Evolutionary conservation across 306 rosid genomes (phyloP).

Genomic region (Morella rubra): DNA sequence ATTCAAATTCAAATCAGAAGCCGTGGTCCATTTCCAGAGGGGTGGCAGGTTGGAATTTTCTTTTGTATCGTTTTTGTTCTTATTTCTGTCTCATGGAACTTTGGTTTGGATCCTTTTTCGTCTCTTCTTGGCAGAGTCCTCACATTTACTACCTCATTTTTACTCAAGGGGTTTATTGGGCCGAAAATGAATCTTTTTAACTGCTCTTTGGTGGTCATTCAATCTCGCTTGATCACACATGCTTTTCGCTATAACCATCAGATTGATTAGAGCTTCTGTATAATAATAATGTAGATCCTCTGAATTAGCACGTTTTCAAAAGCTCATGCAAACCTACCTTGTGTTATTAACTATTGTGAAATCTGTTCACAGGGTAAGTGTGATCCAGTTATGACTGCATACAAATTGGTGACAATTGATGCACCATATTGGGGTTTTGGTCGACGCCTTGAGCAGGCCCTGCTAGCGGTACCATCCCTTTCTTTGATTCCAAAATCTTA

Average conservation of each 20-base stretch:
- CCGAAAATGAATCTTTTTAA: neutral
- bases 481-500: neutral
- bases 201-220: neutral
- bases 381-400: conserved; percentile 48
- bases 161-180: neutral
- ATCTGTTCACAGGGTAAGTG: conserved; percentile 27
- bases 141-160: neutral
- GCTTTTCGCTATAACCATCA: neutral
- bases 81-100: neutral
- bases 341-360: neutral
- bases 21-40: conserved; percentile 45
- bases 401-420: conserved; percentile 49
- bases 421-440: conserved; percentile 60
- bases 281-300: neutral
- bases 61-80: neutral
- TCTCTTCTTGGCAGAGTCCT: neutral
- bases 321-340: neutral
- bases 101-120: neutral
- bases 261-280: neutral
- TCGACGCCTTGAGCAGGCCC: conserved; percentile 38
- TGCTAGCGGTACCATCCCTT: conserved; percentile 33
- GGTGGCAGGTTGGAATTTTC: conserved; percentile 45
- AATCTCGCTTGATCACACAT: neutral
- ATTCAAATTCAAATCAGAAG: conserved; percentile 39
- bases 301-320: conserved; percentile 1